These are phyloP conservation scores for Aquilaria yunnanensis DNA, from an alignment of 345 rosid species.

Conservation along the genomic window DNA sequence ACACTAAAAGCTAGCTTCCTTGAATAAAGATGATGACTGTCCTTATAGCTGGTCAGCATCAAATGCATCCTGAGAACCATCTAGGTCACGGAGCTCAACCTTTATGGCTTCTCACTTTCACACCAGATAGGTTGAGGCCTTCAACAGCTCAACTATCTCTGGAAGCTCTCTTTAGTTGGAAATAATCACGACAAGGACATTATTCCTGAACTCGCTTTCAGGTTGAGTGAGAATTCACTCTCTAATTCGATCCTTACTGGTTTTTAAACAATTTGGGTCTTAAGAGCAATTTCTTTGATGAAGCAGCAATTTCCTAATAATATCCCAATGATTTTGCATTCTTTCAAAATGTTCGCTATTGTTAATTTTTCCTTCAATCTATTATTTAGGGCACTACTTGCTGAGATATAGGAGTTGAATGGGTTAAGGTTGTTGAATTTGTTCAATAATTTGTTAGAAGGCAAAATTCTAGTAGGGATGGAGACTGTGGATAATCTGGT, in stretches of 20 bases:
- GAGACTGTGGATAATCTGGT: conserved; percentile 59
- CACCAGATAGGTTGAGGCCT: conserved; percentile 88
- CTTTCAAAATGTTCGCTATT: conserved; percentile 60
- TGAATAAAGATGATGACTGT: conserved; percentile 78
- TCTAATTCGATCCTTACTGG: conserved; percentile 66
- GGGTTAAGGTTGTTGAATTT: conserved; percentile 69
- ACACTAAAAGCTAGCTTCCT: conserved; percentile 57
- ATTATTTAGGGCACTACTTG: conserved; percentile 62
- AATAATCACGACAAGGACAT: conserved; percentile 67
- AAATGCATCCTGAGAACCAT: conserved; percentile 67
- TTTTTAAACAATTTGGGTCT: conserved; percentile 77
- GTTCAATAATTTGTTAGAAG: conserved; percentile 64
- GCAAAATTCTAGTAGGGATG: conserved; percentile 53
- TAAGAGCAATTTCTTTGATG: conserved; percentile 63
- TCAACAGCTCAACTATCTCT: conserved; percentile 60
- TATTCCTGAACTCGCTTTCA: conserved; percentile 57
- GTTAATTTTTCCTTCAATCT: conserved; percentile 61
- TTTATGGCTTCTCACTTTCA: conserved; percentile 73
- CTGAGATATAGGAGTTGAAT: conserved; percentile 65
- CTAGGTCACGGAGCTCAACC: conserved; percentile 68
- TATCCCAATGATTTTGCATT: conserved; percentile 64
- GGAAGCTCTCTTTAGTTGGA: conserved; percentile 61
- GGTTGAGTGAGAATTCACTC: conserved; percentile 63
- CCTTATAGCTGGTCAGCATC: conserved; percentile 76
- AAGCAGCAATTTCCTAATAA: conserved; percentile 58